Conservation (phyloP, 352 stramenopile genomes). For the Globisporangium recalcitrans region DNA sequence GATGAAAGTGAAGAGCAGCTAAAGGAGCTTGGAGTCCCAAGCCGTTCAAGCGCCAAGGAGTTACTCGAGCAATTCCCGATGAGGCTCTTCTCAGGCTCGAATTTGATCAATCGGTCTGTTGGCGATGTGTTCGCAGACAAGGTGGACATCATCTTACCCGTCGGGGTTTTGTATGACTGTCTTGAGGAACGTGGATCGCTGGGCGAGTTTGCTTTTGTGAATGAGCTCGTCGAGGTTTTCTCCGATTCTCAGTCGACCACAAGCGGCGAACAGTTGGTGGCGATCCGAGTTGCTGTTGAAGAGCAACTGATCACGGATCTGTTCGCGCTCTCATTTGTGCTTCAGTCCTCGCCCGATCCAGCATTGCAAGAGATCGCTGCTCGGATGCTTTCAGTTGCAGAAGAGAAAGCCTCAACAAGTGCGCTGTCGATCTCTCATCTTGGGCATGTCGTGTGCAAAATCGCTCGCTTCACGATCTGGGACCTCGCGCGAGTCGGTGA, state of each 20-base stretch:
- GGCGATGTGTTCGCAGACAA: conserved; percentile 23
- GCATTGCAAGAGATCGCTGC: conserved; percentile 31
- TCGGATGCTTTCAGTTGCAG: conserved; percentile 42
- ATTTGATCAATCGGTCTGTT: neutral
- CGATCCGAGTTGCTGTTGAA: conserved; percentile 21
- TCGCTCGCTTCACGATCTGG: conserved; percentile 59
- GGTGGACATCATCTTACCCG: conserved; percentile 45
- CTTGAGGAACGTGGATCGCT: conserved; percentile 14
- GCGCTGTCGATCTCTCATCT: conserved; percentile 50
- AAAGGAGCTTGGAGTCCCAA: neutral
- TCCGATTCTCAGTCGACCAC: neutral
- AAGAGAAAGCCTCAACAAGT: conserved; percentile 35
- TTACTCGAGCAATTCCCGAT: conserved; percentile 39
- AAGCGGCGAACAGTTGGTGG: neutral
- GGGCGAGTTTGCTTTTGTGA: conserved; percentile 30
- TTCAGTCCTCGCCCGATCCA: conserved; percentile 20
- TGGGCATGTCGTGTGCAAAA: conserved; percentile 60
- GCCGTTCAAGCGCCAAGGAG: conserved; percentile 18
- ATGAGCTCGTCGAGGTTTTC: conserved; percentile 21
- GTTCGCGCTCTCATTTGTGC: conserved; percentile 65
- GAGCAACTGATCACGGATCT: conserved; percentile 68
- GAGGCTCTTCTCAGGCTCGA: conserved; percentile 8
- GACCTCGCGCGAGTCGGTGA: conserved; percentile 33
- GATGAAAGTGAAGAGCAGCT: conserved; percentile 17
- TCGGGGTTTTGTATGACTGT: conserved; percentile 39